Base-by-base conservation (phyloP, 2,329 filamentous ascomycete genomes). In the Monilinia fructicola region DNA sequence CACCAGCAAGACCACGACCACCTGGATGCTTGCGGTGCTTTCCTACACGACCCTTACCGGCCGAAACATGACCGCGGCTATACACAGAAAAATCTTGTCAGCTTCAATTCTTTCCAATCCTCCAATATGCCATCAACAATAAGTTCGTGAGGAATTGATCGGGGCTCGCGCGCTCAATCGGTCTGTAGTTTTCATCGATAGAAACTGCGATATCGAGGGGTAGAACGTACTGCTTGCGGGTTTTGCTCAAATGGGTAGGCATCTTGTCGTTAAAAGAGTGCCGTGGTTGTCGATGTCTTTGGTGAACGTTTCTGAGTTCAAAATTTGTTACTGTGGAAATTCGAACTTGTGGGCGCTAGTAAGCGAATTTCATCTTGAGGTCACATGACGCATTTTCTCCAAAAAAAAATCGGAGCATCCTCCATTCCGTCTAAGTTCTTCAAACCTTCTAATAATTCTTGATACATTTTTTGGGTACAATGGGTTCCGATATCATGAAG, bases 41-140 rank as follows among this genome's bases (percentile, higher is more conserved):
- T 82, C 95, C 95, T 81, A 98, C 83, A 88, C 94, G 94, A 86
- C 95, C 94, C 83, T 98, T 89, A 87, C 95, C 95, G 87, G 93
- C 92, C 79, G 91, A 96, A 81, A 99, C 95, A 85, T 99, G 92
- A 83, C 94, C 94, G 86, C 94, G 93, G 86, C 90, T 93, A 79
- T 74, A 73, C 59, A 42, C n/a, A 63, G 23, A 44, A 67, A 50
- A 64, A 66, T 75, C 69, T 69, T 68, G 71, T 78, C 71, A 79
- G 74, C 60, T 68, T 66, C 59, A 64, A 65, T 35, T 56, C 44
- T 60, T 54, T 59, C 48, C 46, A 64, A 23, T 54, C 40, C 42
- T 55, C 12, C 65, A 64, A 55, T 42, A 28, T 12, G 48, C 53
- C 48, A 40, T 28, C 38, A 61, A 23, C 55, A 61, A 55, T 10